Base-by-base conservation (phyloP, 768 basidiomycete species). In the Macrolepiota dolichaula region DNA sequence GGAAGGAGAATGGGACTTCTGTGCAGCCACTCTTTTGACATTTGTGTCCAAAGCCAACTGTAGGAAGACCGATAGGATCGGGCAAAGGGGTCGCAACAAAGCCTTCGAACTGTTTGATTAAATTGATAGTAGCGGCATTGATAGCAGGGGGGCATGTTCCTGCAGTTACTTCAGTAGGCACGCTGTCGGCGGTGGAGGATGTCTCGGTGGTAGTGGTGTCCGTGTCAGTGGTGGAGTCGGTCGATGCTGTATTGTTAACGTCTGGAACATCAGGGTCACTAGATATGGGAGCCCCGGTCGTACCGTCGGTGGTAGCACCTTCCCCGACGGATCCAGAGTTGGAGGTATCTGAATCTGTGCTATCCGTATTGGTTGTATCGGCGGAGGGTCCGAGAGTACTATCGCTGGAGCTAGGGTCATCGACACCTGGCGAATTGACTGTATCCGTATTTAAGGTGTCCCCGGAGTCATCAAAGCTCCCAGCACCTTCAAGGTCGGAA, bases 41-140 rank as follows among this genome's bases (percentile, higher is more conserved):
- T 27, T 69, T 65, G 62, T 74, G 73, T 13, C 73, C 73, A 62
- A 69, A 75, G n/a, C 74, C 74, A 55, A 73, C 73, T 15, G 73
- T 75, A 40, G 67, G 69, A 53, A 75, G 67, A 17, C 70, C 71
- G 40, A 74, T 71, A 42, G 74, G 74, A 61, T 75, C 74, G 1
- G 73, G 74, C 11, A 64, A 61, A 9, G 74, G 74, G 24, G 50
- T 61, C 29, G 70, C 54, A 22, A 72, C 72, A 64, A 75, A 73
- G 17, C 72, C 72, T 67, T 74, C 72, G 63, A 70, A 73, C 37
- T 65, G 38, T 55, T 71, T 68, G 62, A 73, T 71, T 15, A 73
- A 59, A 59, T 61, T 64, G 44, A 73, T 59, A 24, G 72, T 73
- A 11, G 69, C 72, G 12, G 59, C 59, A 62, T 72, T 73, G 59